These are phyloP conservation scores for Volvariella volvacea DNA, from an alignment of 1,284 basidiomycete species.

Conservation along the genomic window DNA sequence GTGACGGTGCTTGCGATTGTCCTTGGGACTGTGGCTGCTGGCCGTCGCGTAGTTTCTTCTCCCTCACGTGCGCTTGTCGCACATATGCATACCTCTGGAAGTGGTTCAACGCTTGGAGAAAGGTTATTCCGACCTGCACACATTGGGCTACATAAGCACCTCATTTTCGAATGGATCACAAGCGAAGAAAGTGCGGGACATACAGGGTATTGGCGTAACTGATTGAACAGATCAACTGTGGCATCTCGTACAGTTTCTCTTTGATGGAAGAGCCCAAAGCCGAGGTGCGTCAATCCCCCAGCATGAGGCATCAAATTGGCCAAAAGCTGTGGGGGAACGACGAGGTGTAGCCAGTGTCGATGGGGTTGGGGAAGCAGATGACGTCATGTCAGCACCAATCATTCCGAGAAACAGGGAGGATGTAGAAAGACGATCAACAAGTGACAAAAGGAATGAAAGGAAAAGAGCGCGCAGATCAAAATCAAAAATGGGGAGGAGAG, in stretches of 20 bases:
- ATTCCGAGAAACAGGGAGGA: slow-evolving; percentile 5
- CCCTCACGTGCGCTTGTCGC: slow-evolving; percentile 60
- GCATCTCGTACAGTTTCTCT: slow-evolving; percentile 66
- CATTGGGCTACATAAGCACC: slow-evolving; percentile 7
- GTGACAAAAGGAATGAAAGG: neutral
- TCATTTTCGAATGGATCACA: slow-evolving; percentile 3
- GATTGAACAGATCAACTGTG: slow-evolving; percentile 80
- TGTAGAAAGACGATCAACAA: slow-evolving; percentile 5
- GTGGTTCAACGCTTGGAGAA: slow-evolving; percentile 80
- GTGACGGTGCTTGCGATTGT: slow-evolving; percentile 17
- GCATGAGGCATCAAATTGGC: slow-evolving; percentile 71
- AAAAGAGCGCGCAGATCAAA: too few relatives aligned
- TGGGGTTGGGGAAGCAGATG: neutral
- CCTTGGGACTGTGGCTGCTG: slow-evolving; percentile 28
- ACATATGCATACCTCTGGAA: slow-evolving; percentile 88
- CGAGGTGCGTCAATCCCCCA: slow-evolving; percentile 81
- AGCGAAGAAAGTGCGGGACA: slow-evolving; percentile 24
- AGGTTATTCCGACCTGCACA: slow-evolving; percentile 75
- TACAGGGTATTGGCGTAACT: slow-evolving; percentile 71
- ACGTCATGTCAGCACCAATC: neutral
- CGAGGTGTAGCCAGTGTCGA: too few relatives aligned
- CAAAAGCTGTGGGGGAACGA: slow-evolving; percentile 65
- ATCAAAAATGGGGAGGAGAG: too few relatives aligned
- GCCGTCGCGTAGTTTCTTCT: slow-evolving; percentile 20
- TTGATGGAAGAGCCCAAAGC: slow-evolving; percentile 89